A percentile compares a stretch with the other conserved stretches of the same genome.
Evolutionary conservation across 208 protist species (phyloP).

Genomic region (Herpetomonas samuelpessoai): DNA sequence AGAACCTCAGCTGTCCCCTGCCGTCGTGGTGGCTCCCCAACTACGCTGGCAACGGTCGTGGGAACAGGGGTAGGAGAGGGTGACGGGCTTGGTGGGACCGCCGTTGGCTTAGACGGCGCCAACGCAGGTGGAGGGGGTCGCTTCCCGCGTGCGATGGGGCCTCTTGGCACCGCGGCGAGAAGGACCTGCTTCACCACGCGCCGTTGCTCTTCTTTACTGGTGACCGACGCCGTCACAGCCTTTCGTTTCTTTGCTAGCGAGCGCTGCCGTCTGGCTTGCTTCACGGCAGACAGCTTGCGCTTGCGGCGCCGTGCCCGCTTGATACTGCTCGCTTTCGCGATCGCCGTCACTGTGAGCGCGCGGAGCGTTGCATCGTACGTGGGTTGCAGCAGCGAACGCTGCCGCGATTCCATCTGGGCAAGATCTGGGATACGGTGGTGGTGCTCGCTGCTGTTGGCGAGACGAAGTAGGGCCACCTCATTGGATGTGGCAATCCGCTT

Average conservation of each 20-base stretch:
- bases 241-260: background rate
- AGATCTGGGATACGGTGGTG: too few relatives aligned
- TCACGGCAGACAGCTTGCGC: background rate
- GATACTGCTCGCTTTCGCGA: too few relatives aligned
- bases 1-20: too few relatives aligned
- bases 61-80: background rate
- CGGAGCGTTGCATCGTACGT: too few relatives aligned
- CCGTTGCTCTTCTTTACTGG: conserved; percentile 9
- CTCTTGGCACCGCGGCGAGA: conserved; percentile 5
- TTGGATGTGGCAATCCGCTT: background rate
- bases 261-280: background rate
- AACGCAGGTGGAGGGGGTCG: background rate
- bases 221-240: conserved; percentile 6
- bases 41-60: too few relatives aligned
- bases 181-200: conserved; percentile 5
- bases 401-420: too few relatives aligned
- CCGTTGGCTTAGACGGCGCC: too few relatives aligned
- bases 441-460: background rate
- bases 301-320: conserved; percentile 1
- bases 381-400: too few relatives aligned
- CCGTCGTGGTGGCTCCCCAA: too few relatives aligned
- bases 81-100: background rate
- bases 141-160: background rate
- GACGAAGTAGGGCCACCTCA: background rate
- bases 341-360: too few relatives aligned